Conservation (phyloP, 1,139 yeast species). For the Meyerozyma smithsonii region DNA sequence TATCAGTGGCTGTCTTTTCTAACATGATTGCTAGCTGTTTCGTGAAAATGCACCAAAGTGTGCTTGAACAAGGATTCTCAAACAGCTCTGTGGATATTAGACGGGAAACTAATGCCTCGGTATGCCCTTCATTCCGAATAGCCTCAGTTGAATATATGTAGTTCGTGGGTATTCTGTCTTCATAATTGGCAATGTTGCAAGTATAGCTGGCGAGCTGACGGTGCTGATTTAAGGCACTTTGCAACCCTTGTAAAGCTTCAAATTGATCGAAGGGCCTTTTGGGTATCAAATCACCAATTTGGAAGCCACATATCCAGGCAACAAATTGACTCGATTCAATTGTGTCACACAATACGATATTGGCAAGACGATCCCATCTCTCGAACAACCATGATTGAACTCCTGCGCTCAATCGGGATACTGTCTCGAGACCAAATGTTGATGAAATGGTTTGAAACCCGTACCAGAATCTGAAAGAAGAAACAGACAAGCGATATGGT, state of each 20-base stretch:
- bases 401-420: neutral
- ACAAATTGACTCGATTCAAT: neutral
- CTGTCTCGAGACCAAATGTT: neutral
- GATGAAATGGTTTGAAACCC: neutral
- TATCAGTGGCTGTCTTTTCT: neutral
- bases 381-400: neutral
- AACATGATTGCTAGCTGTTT: neutral
- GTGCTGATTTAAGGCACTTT: neutral
- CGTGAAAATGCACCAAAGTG: neutral
- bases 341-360: neutral
- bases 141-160: neutral
- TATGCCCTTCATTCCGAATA: neutral
- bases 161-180: neutral
- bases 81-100: neutral
- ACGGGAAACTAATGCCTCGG: neutral
- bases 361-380: neutral
- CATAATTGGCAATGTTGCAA: neutral
- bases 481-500: neutral
- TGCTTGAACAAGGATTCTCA: neutral
- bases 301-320: neutral
- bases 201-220: neutral
- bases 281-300: neutral
- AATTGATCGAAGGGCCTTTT: neutral
- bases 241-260: neutral
- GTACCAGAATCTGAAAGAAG: constrained; percentile 1